Evolutionary conservation across 495 filamentous ascomycete genomes (phyloP).

Genomic region (Platismatia glauca): DNA sequence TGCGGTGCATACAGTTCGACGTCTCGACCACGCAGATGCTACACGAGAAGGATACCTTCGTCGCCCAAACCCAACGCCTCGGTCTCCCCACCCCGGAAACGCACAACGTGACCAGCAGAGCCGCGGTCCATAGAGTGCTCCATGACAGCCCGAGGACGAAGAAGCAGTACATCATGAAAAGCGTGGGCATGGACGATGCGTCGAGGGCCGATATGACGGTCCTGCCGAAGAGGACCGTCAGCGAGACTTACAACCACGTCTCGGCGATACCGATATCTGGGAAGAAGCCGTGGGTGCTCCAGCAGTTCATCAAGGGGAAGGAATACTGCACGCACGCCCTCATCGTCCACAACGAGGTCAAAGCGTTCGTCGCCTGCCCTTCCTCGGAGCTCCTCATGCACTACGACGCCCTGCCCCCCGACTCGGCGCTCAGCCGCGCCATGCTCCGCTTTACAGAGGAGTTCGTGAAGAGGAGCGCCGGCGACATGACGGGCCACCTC

Average conservation of each 20-base stretch:
- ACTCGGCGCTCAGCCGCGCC: slow-evolving; percentile 43
- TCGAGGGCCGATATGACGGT: slow-evolving; percentile 38
- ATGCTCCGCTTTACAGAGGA: slow-evolving; percentile 53
- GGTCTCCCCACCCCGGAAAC: slow-evolving; percentile 52
- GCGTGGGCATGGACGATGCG: slow-evolving; percentile 42
- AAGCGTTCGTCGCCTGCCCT: slow-evolving; percentile 55
- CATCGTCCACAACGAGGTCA: slow-evolving; percentile 49
- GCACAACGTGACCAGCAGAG: slow-evolving; percentile 45
- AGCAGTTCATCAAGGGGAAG: slow-evolving; percentile 53
- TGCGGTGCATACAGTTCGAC: slow-evolving; percentile 52
- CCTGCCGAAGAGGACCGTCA: slow-evolving; percentile 45
- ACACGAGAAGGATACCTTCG: slow-evolving; percentile 52
- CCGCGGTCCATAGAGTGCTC: slow-evolving; percentile 50
- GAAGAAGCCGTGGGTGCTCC: slow-evolving; percentile 54
- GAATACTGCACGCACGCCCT: slow-evolving; percentile 66
- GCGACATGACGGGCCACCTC: slow-evolving; percentile 57
- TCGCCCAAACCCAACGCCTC: slow-evolving; percentile 39
- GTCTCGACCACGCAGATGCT: slow-evolving; percentile 41
- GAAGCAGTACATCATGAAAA: slow-evolving; percentile 54
- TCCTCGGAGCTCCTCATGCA: slow-evolving; percentile 50
- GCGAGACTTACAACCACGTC: slow-evolving; percentile 46
- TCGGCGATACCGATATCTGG: slow-evolving; percentile 46
- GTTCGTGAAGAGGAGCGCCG: slow-evolving; percentile 42
- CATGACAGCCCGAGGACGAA: slow-evolving; percentile 32
- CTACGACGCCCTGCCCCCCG: slow-evolving; percentile 47